A percentile compares a stretch with the other conserved stretches of the same genome.
Conservation (phyloP, 805 yeast genomes). For the Teunomyces panamensis region DNA sequence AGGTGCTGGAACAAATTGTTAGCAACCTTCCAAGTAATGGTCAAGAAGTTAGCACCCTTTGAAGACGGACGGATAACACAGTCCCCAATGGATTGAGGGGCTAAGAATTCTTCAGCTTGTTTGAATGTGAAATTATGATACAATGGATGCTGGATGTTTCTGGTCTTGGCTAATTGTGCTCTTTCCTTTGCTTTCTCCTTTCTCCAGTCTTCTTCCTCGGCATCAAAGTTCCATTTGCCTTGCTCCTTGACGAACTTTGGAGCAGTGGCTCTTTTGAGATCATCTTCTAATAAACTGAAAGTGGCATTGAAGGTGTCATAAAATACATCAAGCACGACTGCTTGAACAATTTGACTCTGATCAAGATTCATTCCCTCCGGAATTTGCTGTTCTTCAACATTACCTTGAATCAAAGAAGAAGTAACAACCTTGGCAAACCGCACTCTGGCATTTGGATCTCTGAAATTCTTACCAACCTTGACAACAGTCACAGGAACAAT, state of each 20-base stretch:
- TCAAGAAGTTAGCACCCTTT: conserved; percentile 80
- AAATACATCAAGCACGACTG: conserved; percentile 67
- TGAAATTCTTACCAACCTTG: conserved; percentile 63
- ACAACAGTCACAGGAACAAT: conserved; percentile 74
- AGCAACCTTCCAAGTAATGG: conserved; percentile 95
- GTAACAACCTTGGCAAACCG: conserved; percentile 40
- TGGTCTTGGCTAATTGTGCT: conserved; percentile 63
- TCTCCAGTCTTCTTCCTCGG: conserved; percentile 64
- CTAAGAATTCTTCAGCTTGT: conserved; percentile 92
- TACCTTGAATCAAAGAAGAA: conserved; percentile 41
- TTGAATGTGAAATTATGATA: conserved; percentile 77
- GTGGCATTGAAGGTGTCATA: conserved; percentile 74
- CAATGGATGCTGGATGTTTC: conserved; percentile 88
- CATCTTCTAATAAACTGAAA: conserved; percentile 66
- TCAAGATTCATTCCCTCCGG: conserved; percentile 42
- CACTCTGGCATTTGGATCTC: conserved; percentile 47
- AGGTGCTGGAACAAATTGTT: conserved; percentile 89
- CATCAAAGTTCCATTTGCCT: conserved; percentile 75
- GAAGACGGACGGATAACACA: conserved; percentile 94
- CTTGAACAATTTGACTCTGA: conserved; percentile 82
- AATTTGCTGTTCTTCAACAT: conserved; percentile 44
- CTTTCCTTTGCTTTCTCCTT: conserved; percentile 59
- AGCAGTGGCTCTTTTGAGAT: conserved; percentile 51
- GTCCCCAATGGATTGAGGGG: conserved; percentile 86
- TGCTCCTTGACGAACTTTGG: conserved; percentile 52